phyloP scores from a whole-genome alignment of 75 land plant species.

The Selaginella tamariscina region DNA sequence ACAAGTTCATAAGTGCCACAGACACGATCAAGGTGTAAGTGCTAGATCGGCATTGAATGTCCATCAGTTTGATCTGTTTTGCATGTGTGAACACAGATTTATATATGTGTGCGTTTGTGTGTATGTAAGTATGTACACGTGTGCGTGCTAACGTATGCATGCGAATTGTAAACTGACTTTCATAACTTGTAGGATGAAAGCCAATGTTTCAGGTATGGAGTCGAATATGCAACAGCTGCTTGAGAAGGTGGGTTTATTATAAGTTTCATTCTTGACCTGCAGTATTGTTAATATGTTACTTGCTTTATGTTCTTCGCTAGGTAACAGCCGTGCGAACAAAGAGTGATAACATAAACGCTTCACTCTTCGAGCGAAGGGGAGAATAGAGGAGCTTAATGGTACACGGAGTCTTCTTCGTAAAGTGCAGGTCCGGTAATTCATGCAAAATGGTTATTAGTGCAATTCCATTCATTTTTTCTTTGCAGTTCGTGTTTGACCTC shows the following conservation, averaged over 20 bases:
- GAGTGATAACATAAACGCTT: conserved; percentile 89
- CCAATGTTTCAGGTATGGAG: conserved; percentile 91
- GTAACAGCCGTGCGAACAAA: conserved; percentile 41
- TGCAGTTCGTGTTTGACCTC: conserved; percentile 94
- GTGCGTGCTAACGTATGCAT: too few relatives aligned
- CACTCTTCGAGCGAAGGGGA: conserved; percentile 86
- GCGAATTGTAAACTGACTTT: too few relatives aligned
- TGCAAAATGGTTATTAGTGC: not conserved
- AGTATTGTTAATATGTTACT: not conserved
- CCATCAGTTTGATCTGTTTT: not conserved
- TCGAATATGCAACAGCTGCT: conserved; percentile 91
- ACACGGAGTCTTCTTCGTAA: conserved; percentile 90
- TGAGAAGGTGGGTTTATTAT: conserved; percentile 44
- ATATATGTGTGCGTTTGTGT: not conserved
- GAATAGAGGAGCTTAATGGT: conserved; percentile 85
- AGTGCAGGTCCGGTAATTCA: conserved; percentile 56
- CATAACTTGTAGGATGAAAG: conserved; percentile 59
- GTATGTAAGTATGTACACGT: not conserved
- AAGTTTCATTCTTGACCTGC: too few relatives aligned
- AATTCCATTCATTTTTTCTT: not conserved
- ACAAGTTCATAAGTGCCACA: conserved; percentile 97
- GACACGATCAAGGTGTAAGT: conserved; percentile 74
- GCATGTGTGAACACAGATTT: not conserved
- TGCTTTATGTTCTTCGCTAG: too few relatives aligned
- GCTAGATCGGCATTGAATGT: not conserved